A percentile compares a stretch with the other conserved stretches of the same genome.
Conservation (phyloP, 2,329 filamentous ascomycete species). For the Fusarium drepaniforme region DNA sequence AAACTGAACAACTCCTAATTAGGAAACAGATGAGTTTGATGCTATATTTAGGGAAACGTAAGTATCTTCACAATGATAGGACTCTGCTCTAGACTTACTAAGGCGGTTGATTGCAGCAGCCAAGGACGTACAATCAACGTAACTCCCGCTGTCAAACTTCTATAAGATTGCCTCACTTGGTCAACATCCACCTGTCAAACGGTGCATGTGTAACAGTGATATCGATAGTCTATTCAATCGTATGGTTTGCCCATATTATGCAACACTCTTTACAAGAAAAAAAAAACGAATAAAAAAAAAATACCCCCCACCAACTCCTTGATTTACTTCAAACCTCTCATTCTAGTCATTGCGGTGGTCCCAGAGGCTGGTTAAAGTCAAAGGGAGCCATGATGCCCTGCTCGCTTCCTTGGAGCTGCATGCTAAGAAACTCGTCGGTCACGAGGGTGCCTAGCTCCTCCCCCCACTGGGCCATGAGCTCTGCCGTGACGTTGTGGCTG, state of each 20-base stretch:
- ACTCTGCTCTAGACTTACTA: not conserved
- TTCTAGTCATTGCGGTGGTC: conserved; percentile 13
- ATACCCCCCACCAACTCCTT: not conserved
- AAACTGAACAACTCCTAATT: not conserved
- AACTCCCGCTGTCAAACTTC: not conserved
- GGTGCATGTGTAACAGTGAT: not conserved
- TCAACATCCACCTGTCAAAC: not conserved
- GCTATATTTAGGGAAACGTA: not conserved
- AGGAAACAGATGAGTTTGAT: not conserved
- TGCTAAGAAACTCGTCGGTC: conserved; percentile 51
- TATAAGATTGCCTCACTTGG: not conserved
- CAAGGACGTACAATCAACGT: not conserved
- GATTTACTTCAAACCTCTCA: not conserved
- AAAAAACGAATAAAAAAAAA: not conserved
- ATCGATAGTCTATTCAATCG: conserved; percentile 3
- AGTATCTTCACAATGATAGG: no score
- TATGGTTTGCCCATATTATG: conserved; percentile 3
- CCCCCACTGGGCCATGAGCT: conserved; percentile 45
- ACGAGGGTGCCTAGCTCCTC: conserved; percentile 50
- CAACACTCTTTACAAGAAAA: not conserved
- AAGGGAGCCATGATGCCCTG: conserved; percentile 44
- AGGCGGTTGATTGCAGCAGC: not conserved
- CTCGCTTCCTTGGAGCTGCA: conserved; percentile 46
- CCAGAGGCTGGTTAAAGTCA: conserved; percentile 46
- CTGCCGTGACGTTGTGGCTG: conserved; percentile 37